Base-by-base conservation (phyloP, 352 stramenopile species). In the Blastocystis hominis region DNA sequence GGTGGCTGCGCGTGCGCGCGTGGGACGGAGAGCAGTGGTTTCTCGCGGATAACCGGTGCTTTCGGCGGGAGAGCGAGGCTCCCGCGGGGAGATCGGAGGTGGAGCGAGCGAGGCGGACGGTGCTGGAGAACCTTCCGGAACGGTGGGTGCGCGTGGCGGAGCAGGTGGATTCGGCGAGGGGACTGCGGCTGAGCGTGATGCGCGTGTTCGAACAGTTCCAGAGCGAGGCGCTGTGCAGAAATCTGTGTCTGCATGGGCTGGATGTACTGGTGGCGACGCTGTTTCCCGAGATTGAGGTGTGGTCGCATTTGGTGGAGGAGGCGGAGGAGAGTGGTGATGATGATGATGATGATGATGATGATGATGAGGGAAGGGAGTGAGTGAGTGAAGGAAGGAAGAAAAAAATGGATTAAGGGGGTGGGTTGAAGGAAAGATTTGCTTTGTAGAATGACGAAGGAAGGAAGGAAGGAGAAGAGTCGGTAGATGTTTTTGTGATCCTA, bases 191-290 rank as follows among this genome's bases (percentile, higher is more conserved):
- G 30, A 66, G 44, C 47, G 15, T 84, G 40, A 38, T 84, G 38
- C 72, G 72, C 1, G 40, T 84, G 3, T 84, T 84, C 38, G 72
- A 84, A 15, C 72, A 84, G 56, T 84, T 84, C 34, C 72, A 84
- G n/a, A 53, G 62, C 56, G 47, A 64, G 30, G 5, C 44, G 20
- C n/a, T 84, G 53, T 84, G 72, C 40, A 66, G 53, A 53, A 84
- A 84, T 46, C 20, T 84, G 2, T 84, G 72, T 53, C 34, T 84
- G 3, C 72, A 84, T 15, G 10, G 30, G 2, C 7, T 84, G 50
- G 72, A 84, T 24, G n/a, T 84, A n/a, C 10, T 47, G 0, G 20
- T 84, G 13, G 54, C 72, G 2, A 46, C 72, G 2, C 44, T 84
- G 36, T 84, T 84, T 53, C 72, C 72, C 10, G 9, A 56, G 1